Evolutionary conservation across 2,329 filamentous ascomycete genomes (phyloP).

Genomic region (Fusarium coicis): DNA sequence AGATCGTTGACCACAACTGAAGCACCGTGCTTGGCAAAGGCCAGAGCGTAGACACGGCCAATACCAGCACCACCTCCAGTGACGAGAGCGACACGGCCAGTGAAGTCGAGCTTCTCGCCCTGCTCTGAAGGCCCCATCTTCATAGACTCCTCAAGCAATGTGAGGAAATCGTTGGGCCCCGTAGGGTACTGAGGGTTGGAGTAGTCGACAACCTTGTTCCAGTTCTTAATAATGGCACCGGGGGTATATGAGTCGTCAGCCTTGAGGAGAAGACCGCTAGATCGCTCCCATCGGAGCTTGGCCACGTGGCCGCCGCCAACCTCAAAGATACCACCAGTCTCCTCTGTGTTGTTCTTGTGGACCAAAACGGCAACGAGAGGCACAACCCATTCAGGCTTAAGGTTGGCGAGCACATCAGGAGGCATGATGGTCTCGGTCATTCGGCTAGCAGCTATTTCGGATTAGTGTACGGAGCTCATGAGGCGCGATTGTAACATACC

Average conservation of each 20-base stretch:
- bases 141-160: conserved; percentile 83
- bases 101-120: conserved; percentile 82
- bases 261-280: conserved; percentile 88
- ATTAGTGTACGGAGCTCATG: conserved; percentile 19
- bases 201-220: conserved; percentile 89
- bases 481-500: conserved; percentile 46
- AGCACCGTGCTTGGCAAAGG: conserved; percentile 86
- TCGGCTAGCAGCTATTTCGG: conserved; percentile 77
- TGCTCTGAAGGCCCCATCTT: conserved; percentile 78
- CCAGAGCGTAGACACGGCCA: conserved; percentile 88
- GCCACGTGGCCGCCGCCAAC: conserved; percentile 91
- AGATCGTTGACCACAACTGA: conserved; percentile 95
- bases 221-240: conserved; percentile 87
- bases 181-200: conserved; percentile 81
- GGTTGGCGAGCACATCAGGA: conserved; percentile 84
- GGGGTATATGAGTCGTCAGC: conserved; percentile 89
- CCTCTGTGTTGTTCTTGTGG: conserved; percentile 83
- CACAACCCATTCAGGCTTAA: conserved; percentile 95
- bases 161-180: conserved; percentile 89
- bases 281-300: conserved; percentile 95
- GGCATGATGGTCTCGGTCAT: conserved; percentile 98
- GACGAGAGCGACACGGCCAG: conserved; percentile 84
- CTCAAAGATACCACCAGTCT: conserved; percentile 93
- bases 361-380: conserved; percentile 89
- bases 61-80: conserved; percentile 92